Conservation (phyloP, 208 protist genomes). For the Trypanosoma platydactyli region DNA sequence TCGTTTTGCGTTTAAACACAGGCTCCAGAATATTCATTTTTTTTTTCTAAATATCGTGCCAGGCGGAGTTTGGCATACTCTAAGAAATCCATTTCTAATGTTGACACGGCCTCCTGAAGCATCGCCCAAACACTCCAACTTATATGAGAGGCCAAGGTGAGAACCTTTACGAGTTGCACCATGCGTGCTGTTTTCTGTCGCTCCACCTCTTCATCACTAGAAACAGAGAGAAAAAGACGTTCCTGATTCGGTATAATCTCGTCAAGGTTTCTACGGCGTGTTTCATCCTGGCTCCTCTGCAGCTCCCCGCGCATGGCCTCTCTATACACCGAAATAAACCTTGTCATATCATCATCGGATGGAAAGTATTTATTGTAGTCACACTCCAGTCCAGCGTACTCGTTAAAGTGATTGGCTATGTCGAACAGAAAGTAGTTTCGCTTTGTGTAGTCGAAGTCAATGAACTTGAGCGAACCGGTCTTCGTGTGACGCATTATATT, state of each 20-base stretch:
- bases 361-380: slow-evolving; percentile 86
- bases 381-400: slow-evolving; percentile 90
- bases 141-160: slow-evolving; percentile 82
- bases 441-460: slow-evolving; percentile 93
- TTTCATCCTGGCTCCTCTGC: slow-evolving; percentile 23
- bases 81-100: slow-evolving; percentile 86
- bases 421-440: slow-evolving; percentile 90
- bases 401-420: slow-evolving; percentile 92
- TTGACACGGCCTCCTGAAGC: slow-evolving; percentile 87
- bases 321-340: slow-evolving; percentile 79
- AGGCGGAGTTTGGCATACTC: slow-evolving; percentile 72
- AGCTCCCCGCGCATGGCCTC: slow-evolving; percentile 59
- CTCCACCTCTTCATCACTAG: slow-evolving; percentile 34
- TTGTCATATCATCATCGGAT: slow-evolving; percentile 56
- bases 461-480: slow-evolving; percentile 68
- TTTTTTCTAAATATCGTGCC: slow-evolving; percentile 67
- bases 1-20: neutral
- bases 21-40: slow-evolving; percentile 36
- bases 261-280: slow-evolving; percentile 13
- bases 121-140: slow-evolving; percentile 87
- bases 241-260: slow-evolving; percentile 53
- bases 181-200: slow-evolving; percentile 26
- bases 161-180: slow-evolving; percentile 64
- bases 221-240: slow-evolving; percentile 43
- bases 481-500: slow-evolving; percentile 83